Conservation (phyloP, 2,329 filamentous ascomycete species). For the Lithohypha guttulata region DNA sequence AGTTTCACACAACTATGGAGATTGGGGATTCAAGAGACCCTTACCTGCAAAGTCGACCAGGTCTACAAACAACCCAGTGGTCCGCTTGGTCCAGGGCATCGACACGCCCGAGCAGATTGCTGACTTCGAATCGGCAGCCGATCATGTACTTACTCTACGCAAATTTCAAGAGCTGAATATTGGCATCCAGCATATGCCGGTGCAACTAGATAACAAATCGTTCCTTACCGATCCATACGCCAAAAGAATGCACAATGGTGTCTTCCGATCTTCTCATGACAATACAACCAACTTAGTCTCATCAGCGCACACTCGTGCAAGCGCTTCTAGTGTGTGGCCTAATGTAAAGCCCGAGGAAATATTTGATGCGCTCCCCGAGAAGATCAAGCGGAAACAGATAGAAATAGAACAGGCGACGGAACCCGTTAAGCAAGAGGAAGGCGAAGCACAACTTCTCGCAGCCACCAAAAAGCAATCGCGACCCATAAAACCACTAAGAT, state of each 20-base stretch:
- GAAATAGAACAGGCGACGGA: not conserved
- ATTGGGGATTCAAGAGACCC: slow-evolving; percentile 86
- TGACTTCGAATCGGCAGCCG: slow-evolving; percentile 72
- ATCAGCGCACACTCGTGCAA: not conserved
- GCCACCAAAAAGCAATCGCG: not conserved
- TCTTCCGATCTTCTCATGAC: slow-evolving; percentile 23
- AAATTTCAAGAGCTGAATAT: slow-evolving; percentile 81
- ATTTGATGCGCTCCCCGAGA: not conserved
- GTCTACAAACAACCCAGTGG: slow-evolving; percentile 59
- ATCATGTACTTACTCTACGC: slow-evolving; percentile 67
- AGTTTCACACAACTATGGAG: slow-evolving; percentile 62
- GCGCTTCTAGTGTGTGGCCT: slow-evolving; percentile 1
- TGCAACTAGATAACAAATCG: slow-evolving; percentile 6
- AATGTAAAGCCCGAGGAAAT: not conserved
- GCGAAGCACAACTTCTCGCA: not conserved
- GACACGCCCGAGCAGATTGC: slow-evolving; percentile 83
- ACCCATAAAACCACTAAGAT: not conserved
- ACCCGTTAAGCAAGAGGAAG: not conserved
- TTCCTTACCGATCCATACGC: not conserved
- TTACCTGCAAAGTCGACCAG: slow-evolving; percentile 67
- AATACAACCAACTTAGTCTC: slow-evolving; percentile 15
- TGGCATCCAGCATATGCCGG: slow-evolving; percentile 30
- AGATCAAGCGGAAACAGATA: slow-evolving; percentile 3
- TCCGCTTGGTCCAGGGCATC: slow-evolving; percentile 60
- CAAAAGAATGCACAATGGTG: slow-evolving; percentile 18